Conservation (phyloP, 2,329 filamentous ascomycete genomes). For the Alternaria arbusti region DNA sequence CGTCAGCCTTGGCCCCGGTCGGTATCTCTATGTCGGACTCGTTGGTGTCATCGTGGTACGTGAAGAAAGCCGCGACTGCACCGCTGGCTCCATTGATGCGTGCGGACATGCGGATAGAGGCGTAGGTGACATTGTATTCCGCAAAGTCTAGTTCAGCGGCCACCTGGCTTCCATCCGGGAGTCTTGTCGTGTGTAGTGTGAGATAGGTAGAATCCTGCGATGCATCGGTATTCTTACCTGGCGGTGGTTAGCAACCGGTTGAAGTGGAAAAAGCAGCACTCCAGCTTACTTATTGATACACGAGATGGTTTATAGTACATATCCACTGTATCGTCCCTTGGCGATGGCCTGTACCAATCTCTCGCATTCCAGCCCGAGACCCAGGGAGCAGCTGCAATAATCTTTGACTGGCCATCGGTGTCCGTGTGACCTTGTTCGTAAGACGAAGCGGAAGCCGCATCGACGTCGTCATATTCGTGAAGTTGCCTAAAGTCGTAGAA, state of each 20-base stretch:
- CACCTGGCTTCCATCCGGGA: slow-evolving; percentile 5
- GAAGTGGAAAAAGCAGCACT: not conserved
- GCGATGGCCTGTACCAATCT: slow-evolving; percentile 5
- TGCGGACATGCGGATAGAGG: slow-evolving; percentile 14
- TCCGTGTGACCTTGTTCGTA: not conserved
- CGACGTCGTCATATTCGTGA: not conserved
- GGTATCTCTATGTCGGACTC: slow-evolving; percentile 22
- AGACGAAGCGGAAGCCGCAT: not conserved
- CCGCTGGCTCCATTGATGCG: slow-evolving; percentile 15
- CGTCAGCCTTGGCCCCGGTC: not conserved
- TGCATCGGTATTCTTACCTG: not conserved
- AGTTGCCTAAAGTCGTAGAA: slow-evolving; percentile 22
- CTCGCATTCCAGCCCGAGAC: slow-evolving; percentile 11
- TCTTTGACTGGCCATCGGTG: slow-evolving; percentile 1
- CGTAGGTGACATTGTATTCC: slow-evolving; percentile 16
- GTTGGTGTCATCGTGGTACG: slow-evolving; percentile 14
- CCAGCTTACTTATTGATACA: slow-evolving; percentile 11
- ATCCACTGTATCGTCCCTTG: not conserved
- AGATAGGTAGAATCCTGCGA: slow-evolving; percentile 4
- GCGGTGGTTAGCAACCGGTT: not conserved
- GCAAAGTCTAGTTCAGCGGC: slow-evolving; percentile 14
- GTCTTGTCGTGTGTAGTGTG: slow-evolving; percentile 7
- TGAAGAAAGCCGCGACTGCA: slow-evolving; percentile 18
- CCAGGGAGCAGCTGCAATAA: slow-evolving; percentile 11
- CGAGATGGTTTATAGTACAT: slow-evolving; percentile 9